Evolutionary conservation across 2,329 filamentous ascomycete species (phyloP), one percentile per base, ranked within the genome.

Genomic region (Neonectria sp.): DNA sequence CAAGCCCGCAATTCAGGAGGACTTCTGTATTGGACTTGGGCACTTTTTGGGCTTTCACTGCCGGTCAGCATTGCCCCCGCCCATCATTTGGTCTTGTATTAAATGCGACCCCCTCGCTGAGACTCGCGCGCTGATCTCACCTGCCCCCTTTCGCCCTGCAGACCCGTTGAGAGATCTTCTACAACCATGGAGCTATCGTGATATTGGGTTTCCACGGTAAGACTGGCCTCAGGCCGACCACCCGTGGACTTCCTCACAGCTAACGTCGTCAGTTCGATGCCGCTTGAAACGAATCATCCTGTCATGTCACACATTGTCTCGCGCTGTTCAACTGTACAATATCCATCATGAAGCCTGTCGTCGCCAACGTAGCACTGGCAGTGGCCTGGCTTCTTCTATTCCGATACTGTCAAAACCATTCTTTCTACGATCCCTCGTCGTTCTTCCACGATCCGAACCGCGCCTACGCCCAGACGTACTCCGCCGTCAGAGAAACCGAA

Each of bases 391-490:
- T 76, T 0, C n/a, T 68, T 1, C 15, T 75, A 1, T 72, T 76
- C n/a, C 72, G 68, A 21, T 59, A 75, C 13, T 71, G 71, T 24
- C 71, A 72, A 15, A 59, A 55, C 0, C 65, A 62, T n/a, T 73
- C 72, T 2, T 76, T 69, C 31, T 68, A 64, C 6, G 75, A 76
- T 17, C 75, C 75, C 1, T 77, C 75, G 0, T 76, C 75, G 3
- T 53, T 69, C 11, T 79, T 79, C 52, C 79, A 76, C 60, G 66
- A 76, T 17, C 35, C 61, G 11, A 27, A 13, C 6, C 65, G 65
- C 24, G 77, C 77, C 27, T 79, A 78, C 25, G 21, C 61, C 29
- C 73, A 67, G 3, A 55, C 59, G 29, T 77, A 77, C 40, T 78
- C 75, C 1, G 64, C 68, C 24, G 21, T 69, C 8, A 67, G 76